Percentiles rank a stretch among this genome's conserved stretches.
phyloP scores from a whole-genome alignment of 139 green algal species.

The Chlamydomonas applanata region DNA sequence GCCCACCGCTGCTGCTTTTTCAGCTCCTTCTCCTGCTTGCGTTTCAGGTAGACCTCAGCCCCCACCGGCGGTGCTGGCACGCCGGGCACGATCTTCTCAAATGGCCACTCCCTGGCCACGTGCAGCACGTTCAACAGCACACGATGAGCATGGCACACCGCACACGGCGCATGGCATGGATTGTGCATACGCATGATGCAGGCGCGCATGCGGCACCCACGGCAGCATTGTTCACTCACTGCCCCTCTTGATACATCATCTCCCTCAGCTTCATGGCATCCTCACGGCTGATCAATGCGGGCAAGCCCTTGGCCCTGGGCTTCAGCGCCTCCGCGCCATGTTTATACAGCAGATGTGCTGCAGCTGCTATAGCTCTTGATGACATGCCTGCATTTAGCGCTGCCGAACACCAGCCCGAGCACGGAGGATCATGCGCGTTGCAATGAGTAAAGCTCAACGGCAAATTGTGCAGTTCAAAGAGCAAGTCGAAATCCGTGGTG shows the following conservation, averaged over 20 bases:
- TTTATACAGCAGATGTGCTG: not conserved
- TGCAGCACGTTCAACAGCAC: not conserved
- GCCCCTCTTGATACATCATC: slow-evolving; percentile 17
- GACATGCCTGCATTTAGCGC: not conserved
- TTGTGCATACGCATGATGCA: not conserved
- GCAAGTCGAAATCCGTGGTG: too few relatives aligned
- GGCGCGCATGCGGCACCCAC: not conserved
- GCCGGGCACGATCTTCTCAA: slow-evolving; percentile 46
- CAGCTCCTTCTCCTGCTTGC: slow-evolving; percentile 26
- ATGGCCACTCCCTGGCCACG: slow-evolving; percentile 36
- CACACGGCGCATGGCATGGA: not conserved
- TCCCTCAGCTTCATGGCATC: slow-evolving; percentile 24
- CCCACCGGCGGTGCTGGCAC: slow-evolving; percentile 21
- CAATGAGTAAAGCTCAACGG: too few relatives aligned
- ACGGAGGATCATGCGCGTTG: too few relatives aligned
- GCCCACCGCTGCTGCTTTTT: slow-evolving; percentile 11
- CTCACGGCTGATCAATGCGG: not conserved
- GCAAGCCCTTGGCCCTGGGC: not conserved
- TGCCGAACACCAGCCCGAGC: too few relatives aligned
- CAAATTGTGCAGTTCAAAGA: too few relatives aligned
- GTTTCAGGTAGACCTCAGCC: slow-evolving; percentile 19
- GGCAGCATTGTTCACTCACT: slow-evolving; percentile 12
- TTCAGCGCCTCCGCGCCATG: not conserved
- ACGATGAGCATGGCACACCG: not conserved
- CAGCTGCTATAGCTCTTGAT: slow-evolving; percentile 4